Evolutionary conservation across 2,329 filamentous ascomycete species (phyloP).

Genomic region (Colletotrichum filicis): DNA sequence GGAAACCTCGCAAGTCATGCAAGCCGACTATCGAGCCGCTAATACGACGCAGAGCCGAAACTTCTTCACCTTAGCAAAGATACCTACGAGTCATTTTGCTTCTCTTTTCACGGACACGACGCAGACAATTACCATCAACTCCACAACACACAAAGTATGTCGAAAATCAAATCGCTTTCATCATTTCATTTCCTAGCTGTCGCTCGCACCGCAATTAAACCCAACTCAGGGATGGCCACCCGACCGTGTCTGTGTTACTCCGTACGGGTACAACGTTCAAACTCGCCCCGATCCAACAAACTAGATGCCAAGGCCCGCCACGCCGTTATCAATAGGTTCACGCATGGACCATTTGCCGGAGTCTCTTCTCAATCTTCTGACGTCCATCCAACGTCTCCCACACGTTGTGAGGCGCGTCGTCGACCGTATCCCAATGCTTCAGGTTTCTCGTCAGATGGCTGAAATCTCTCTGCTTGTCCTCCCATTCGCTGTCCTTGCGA

Average conservation of each 20-base stretch:
- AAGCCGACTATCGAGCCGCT: slow-evolving; percentile 11
- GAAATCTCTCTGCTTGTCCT: slow-evolving; percentile 85
- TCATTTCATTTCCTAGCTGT: not conserved
- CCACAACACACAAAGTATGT: slow-evolving; percentile 1
- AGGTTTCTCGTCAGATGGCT: slow-evolving; percentile 84
- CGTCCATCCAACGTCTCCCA: slow-evolving; percentile 83
- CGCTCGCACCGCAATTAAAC: not conserved
- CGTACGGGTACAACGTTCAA: not conserved
- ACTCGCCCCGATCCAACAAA: not conserved
- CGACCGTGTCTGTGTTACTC: not conserved
- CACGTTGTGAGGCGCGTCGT: slow-evolving; percentile 85
- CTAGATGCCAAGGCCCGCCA: not conserved
- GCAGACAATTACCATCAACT: not conserved
- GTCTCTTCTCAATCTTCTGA: slow-evolving; percentile 79
- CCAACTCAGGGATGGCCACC: not conserved
- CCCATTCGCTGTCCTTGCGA: slow-evolving; percentile 77
- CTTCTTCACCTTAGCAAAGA: not conserved
- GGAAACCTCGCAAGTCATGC: slow-evolving; percentile 2
- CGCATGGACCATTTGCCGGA: slow-evolving; percentile 72
- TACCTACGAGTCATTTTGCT: slow-evolving; percentile 15
- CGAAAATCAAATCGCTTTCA: slow-evolving; percentile 5
- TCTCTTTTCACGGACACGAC: not conserved
- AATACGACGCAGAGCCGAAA: not conserved
- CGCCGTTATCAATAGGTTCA: not conserved
- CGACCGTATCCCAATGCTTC: slow-evolving; percentile 86